Evolutionary conservation across 495 filamentous ascomycete species (phyloP).

Genomic region (Penicillium coffeae): DNA sequence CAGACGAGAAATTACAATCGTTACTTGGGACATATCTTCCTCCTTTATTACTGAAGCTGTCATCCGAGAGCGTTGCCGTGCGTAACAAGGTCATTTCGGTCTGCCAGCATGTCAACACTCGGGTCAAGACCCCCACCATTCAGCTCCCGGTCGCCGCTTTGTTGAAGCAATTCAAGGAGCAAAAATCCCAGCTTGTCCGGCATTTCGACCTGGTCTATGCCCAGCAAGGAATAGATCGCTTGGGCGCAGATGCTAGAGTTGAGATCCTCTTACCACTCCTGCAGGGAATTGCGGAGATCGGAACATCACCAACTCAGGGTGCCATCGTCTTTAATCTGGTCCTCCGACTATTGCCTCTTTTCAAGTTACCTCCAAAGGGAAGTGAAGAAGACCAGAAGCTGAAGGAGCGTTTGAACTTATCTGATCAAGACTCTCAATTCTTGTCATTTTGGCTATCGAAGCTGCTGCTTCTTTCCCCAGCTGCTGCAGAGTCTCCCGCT

Average conservation of each 20-base stretch:
- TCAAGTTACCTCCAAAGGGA: constrained; percentile 70
- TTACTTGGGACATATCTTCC: constrained; percentile 76
- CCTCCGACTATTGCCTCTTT: constrained; percentile 65
- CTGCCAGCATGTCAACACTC: constrained; percentile 77
- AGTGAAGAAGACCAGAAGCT: constrained; percentile 71
- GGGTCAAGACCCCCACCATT: constrained; percentile 65
- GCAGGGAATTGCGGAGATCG: constrained; percentile 64
- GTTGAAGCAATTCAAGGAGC: constrained; percentile 85
- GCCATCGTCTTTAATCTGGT: constrained; percentile 80
- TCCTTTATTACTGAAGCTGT: constrained; percentile 78
- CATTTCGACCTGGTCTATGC: constrained; percentile 89
- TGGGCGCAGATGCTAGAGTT: constrained; percentile 58
- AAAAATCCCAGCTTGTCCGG: constrained; percentile 64
- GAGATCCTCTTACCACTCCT: constrained; percentile 69
- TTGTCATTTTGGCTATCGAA: constrained; percentile 75
- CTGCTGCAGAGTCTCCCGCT: constrained; percentile 35
- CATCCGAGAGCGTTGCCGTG: constrained; percentile 73
- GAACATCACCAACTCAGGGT: constrained; percentile 57
- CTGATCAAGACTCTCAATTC: constrained; percentile 65
- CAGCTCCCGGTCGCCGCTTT: constrained; percentile 79
- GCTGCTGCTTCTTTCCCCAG: constrained; percentile 64
- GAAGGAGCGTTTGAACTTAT: constrained; percentile 62
- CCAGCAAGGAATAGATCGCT: constrained; percentile 75
- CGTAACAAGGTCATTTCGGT: constrained; percentile 73
- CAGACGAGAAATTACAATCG: constrained; percentile 75